A percentile compares a stretch with the other conserved stretches of the same genome.
Conservation (phyloP, 228 moss, liverwort and hornwort genomes). For the Sphagnum magellanicum region DNA sequence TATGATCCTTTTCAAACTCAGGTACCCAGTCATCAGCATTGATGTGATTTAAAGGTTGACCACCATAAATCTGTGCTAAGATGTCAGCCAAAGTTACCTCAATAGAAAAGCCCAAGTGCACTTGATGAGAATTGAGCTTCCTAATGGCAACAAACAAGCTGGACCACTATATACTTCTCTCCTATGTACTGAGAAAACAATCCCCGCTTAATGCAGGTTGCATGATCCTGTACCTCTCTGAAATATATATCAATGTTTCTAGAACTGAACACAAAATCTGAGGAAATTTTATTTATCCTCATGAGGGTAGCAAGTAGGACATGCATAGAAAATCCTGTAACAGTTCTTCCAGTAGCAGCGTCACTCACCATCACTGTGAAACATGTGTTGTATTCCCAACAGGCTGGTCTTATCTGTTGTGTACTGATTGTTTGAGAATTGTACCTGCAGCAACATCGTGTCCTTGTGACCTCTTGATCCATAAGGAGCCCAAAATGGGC, state of each 20-base stretch:
- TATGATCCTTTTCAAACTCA: constrained; percentile 87
- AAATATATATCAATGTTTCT: not conserved
- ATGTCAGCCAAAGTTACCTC: constrained; percentile 4
- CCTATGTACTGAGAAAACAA: too few relatives aligned
- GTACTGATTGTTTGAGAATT: constrained; percentile 87
- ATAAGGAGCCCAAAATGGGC: too few relatives aligned
- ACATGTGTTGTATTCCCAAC: constrained; percentile 84
- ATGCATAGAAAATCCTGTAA: too few relatives aligned
- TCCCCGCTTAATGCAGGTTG: too few relatives aligned
- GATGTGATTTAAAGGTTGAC: constrained; percentile 68
- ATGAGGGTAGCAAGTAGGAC: too few relatives aligned
- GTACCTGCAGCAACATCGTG: constrained; percentile 41
- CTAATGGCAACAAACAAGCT: not conserved
- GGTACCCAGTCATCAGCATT: constrained; percentile 88
- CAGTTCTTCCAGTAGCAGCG: too few relatives aligned
- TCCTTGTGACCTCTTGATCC: not conserved
- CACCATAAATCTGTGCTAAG: constrained; percentile 72
- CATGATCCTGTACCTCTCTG: too few relatives aligned
- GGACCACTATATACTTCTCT: too few relatives aligned
- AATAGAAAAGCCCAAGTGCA: not conserved
- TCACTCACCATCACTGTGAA: constrained; percentile 91
- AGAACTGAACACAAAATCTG: too few relatives aligned
- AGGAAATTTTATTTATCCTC: too few relatives aligned
- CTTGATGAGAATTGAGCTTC: too few relatives aligned
- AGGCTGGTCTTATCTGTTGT: constrained; percentile 70